Conservation (phyloP, 345 rosid species). For the Populus simonii region DNA sequence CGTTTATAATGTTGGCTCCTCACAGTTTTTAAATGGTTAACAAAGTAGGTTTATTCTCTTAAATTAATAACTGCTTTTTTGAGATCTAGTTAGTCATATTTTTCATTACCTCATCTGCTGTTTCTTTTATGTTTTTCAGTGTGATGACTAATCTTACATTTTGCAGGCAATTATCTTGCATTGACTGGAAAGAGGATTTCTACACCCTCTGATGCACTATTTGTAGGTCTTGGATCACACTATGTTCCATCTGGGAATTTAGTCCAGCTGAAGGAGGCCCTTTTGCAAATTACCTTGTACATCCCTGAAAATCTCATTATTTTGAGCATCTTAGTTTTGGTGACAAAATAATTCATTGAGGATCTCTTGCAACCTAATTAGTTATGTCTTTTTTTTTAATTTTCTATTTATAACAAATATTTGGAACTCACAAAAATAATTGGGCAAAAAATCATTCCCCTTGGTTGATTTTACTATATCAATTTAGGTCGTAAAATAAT, state of each 20-base stretch:
- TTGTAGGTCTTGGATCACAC: constrained; percentile 78
- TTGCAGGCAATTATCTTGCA: constrained; percentile 85
- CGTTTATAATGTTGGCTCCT: background rate
- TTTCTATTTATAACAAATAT: background rate
- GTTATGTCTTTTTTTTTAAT: background rate
- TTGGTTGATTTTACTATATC: background rate
- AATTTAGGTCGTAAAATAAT: constrained; percentile 8
- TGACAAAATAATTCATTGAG: background rate
- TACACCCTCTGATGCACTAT: constrained; percentile 82
- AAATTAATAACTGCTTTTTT: background rate
- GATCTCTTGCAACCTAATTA: no score
- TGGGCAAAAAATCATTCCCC: background rate
- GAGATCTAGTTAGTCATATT: background rate
- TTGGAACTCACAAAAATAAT: no score
- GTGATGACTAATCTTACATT: constrained; percentile 7
- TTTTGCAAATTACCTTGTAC: constrained; percentile 64
- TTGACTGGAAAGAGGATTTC: constrained; percentile 86
- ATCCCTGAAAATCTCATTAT: constrained; percentile 5
- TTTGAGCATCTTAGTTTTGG: background rate
- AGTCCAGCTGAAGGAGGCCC: constrained; percentile 61
- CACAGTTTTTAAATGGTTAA: background rate
- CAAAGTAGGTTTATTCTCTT: background rate
- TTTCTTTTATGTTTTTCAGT: background rate
- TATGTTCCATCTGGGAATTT: constrained; percentile 72
- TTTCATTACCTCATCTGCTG: background rate